These are phyloP conservation scores for Coniochaeta sp. DNA, from an alignment of 2,329 filamentous ascomycete genomes.

Conservation along the genomic window DNA sequence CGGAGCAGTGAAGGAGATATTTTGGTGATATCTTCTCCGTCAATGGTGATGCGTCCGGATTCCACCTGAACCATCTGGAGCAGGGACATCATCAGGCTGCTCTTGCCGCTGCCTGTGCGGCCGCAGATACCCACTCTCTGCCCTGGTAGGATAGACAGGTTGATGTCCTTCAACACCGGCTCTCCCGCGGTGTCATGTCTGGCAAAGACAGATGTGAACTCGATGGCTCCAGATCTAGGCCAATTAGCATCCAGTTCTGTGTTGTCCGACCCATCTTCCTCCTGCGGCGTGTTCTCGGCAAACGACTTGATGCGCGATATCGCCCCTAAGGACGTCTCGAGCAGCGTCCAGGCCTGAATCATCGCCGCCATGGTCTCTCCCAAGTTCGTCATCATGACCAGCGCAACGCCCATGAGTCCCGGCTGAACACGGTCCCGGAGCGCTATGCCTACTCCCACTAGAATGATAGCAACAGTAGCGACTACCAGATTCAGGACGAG, in stretches of 20 bases:
- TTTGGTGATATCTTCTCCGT: too few species aligned
- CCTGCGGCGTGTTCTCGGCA: not conserved
- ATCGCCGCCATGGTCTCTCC: not conserved
- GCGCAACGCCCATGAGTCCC: not conserved
- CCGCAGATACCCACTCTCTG: not conserved
- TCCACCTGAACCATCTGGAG: not conserved
- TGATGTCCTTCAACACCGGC: not conserved
- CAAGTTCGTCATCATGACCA: constrained; percentile 4
- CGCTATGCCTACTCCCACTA: constrained; percentile 5
- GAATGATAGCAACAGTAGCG: constrained; percentile 2
- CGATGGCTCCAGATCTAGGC: not conserved
- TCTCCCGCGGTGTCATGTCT: not conserved
- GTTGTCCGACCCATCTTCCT: not conserved
- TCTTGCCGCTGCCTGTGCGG: not conserved
- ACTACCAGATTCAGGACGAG: constrained; percentile 9
- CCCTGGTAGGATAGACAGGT: not conserved
- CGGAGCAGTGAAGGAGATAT: not conserved
- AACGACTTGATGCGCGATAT: constrained; percentile 6
- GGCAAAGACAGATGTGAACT: not conserved
- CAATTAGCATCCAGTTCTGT: not conserved
- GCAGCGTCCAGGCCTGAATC: constrained; percentile 6
- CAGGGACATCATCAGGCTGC: not conserved
- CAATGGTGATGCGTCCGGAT: too few species aligned
- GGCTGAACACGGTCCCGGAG: not conserved
- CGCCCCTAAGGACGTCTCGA: constrained; percentile 10